Percentiles rank a stretch among this genome's conserved stretches.
These are phyloP conservation scores for Cyberlindnera xylosilytica DNA, from an alignment of 805 yeast species.

Conservation along the genomic window DNA sequence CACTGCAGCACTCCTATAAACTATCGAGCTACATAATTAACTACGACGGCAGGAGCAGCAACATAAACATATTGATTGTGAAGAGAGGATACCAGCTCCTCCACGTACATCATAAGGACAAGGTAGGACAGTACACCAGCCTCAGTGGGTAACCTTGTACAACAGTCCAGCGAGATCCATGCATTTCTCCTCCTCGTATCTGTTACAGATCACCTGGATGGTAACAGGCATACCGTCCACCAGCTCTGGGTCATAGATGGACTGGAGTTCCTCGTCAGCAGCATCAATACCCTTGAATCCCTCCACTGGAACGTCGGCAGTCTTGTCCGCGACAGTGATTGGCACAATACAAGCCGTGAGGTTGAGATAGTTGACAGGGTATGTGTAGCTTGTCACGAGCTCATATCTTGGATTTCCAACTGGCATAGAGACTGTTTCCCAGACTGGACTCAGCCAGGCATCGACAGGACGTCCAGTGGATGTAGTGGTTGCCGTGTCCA, in stretches of 20 bases:
- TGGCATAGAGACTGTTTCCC: slow-evolving; percentile 38
- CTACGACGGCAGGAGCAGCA: no score
- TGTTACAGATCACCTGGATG: slow-evolving; percentile 52
- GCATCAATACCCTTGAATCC: slow-evolving; percentile 24
- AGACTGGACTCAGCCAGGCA: slow-evolving; percentile 45
- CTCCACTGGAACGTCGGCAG: slow-evolving; percentile 30
- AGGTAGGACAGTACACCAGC: no score
- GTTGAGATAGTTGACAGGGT: slow-evolving; percentile 38
- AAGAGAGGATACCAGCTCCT: no score
- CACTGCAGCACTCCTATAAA: no score
- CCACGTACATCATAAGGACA: no score
- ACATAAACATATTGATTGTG: no score
- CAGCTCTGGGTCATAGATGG: slow-evolving; percentile 44
- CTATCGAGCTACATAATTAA: no score
- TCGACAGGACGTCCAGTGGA: slow-evolving; percentile 40
- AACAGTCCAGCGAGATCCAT: slow-evolving; percentile 11
- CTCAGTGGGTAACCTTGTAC: no score
- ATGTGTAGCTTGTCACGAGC: slow-evolving; percentile 39
- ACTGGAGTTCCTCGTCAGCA: slow-evolving; percentile 31
- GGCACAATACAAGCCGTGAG: slow-evolving; percentile 43
- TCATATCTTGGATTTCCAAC: slow-evolving; percentile 37
- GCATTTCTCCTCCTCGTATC: slow-evolving; percentile 51
- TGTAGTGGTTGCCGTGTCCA: slow-evolving; percentile 31
- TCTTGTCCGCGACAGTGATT: slow-evolving; percentile 34
- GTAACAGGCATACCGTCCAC: slow-evolving; percentile 52